phyloP scores from a whole-genome alignment of 441 rosid species.

The Geranium incanum region DNA sequence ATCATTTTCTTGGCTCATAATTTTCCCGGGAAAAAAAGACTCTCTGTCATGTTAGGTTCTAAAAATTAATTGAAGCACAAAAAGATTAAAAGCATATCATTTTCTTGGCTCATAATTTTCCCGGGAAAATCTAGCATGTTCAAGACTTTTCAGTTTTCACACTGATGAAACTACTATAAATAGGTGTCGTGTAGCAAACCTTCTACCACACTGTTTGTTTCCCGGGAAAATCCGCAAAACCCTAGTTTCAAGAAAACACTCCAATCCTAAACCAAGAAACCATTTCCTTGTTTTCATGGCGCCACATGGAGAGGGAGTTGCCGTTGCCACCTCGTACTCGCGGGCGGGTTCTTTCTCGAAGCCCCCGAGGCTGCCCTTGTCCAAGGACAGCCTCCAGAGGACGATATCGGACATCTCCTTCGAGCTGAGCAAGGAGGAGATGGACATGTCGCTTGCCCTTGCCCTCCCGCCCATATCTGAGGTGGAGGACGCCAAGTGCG shows the following conservation, averaged over 20 bases:
- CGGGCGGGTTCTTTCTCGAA: conserved; percentile 27
- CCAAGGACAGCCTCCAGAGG: conserved; percentile 47
- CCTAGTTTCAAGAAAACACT: neutral
- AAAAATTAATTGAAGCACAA: neutral
- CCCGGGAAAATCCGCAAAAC: neutral
- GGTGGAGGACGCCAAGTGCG: conserved; percentile 76
- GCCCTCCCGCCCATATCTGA: conserved; percentile 56
- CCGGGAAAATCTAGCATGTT: neutral
- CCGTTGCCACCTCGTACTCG: conserved; percentile 24
- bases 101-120: neutral
- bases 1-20: neutral
- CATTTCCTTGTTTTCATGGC: conserved; percentile 29
- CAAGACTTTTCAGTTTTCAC: neutral
- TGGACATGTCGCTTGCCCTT: conserved; percentile 11
- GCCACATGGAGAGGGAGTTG: conserved; percentile 53
- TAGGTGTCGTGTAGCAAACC: neutral
- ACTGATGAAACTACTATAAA: neutral
- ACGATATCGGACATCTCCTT: conserved; percentile 59
- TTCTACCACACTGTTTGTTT: neutral
- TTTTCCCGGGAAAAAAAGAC: neutral
- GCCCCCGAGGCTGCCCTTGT: conserved; percentile 40
- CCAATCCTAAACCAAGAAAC: neutral
- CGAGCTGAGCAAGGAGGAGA: conserved; percentile 40
- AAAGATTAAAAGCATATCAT: neutral
- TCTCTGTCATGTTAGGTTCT: neutral